Base-by-base conservation (phyloP, 1,284 basidiomycete genomes). In the Sanghuangporus weigelae region DNA sequence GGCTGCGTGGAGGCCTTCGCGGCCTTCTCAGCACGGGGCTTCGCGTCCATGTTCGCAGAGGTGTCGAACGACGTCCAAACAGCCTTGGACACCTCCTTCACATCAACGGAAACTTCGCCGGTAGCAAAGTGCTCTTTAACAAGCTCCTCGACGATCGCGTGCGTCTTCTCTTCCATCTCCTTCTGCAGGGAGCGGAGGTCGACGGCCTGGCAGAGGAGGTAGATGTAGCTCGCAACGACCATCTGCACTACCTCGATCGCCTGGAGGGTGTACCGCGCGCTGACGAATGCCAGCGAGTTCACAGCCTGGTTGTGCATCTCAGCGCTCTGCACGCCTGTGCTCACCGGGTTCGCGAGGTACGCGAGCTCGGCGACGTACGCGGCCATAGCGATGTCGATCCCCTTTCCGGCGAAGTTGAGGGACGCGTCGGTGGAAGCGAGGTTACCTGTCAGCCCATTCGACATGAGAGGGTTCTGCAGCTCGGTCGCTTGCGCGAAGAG, bases 261-360 rank as follows among this genome's bases (percentile, higher is more conserved):
- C 65, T 82, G 84, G 68, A 92, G 77, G 0, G 93, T 92, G 40
- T 89, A 89, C 42, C 92, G 85, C 21, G 86, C 90, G 39, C 90
- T 91, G 62, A 93, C 85, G 63, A 94, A 78, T 0, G 92, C 92
- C 59, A 94, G 78, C 7, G 91, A 93, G 72, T 92, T 93, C 71
- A 93, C 81, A 49, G 90, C 87, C 73, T 93, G 92, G 71, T 94
- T 95, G 70, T 93, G 90, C 87, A 93, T 91, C 75, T 93, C 92
- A 0, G 91, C 91, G 3, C 87, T 89, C 70, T 94, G 90, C 36
- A 93, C 85, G 71, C 92, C 91, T 3, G 92, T 93, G 10, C 89
- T 89, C 1, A 95, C 92, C 0, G 93, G 92, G 71, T 84, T 88
- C 2, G 92, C 92, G 19, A 94, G 83, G 73, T 84, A 88, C 19